A percentile compares a stretch with the other conserved stretches of the same genome.
phyloP scores from a whole-genome alignment of 2,329 filamentous ascomycete species.

The Coniella vitis region DNA sequence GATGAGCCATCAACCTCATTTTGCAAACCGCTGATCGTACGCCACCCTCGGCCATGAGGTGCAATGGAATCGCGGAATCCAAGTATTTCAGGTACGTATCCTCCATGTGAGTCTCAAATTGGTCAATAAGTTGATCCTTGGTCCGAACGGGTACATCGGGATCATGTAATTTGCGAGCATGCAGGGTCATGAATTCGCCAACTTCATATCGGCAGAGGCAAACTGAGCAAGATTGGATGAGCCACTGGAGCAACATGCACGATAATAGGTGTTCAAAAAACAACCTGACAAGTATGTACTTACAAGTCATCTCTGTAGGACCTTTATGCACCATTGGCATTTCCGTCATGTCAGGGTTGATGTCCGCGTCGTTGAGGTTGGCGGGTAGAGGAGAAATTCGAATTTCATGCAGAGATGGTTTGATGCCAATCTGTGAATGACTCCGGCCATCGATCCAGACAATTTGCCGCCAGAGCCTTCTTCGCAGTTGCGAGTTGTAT shows the following conservation, averaged over 20 bases:
- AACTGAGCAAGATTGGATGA: constrained; percentile 19
- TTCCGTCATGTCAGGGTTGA: constrained; percentile 25
- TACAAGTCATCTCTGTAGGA: constrained; percentile 32
- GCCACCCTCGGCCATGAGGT: constrained; percentile 19
- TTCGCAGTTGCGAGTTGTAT: constrained; percentile 31
- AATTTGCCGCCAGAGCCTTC: constrained; percentile 22
- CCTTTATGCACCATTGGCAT: constrained; percentile 27
- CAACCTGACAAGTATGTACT: not conserved
- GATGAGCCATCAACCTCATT: constrained; percentile 21
- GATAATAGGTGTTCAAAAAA: not conserved
- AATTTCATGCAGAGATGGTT: constrained; percentile 22
- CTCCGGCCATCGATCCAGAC: constrained; percentile 16
- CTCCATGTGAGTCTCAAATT: constrained; percentile 21
- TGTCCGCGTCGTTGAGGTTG: constrained; percentile 22
- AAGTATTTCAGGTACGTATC: constrained; percentile 25
- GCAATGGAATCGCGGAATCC: constrained; percentile 28
- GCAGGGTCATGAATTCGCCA: constrained; percentile 31
- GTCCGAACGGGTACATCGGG: constrained; percentile 14
- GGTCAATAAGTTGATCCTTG: constrained; percentile 24
- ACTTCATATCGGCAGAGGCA: constrained; percentile 36
- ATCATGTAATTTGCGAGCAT: constrained; percentile 36
- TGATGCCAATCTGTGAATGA: constrained; percentile 20
- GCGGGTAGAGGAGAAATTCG: constrained; percentile 12
- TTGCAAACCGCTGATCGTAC: constrained; percentile 19
- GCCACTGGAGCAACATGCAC: no score